Evolutionary conservation across 495 filamentous ascomycete genomes (phyloP), one percentile per base, ranked within the genome.

Genomic region (Lepraria neglecta): DNA sequence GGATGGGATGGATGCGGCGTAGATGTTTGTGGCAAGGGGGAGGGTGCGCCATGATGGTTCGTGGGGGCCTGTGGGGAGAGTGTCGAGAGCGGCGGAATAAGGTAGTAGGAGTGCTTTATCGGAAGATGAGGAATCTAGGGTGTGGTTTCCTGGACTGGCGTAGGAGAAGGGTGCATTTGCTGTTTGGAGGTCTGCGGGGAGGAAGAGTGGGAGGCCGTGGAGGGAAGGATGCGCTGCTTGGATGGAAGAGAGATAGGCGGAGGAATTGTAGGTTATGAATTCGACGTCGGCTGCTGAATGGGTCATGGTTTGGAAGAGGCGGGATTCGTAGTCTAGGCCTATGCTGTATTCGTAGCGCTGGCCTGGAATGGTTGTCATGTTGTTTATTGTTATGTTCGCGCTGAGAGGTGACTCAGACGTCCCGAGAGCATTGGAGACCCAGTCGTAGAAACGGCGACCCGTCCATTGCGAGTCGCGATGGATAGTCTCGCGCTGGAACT

Each of bases 301-400:
- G 9, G 71, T 72, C 67, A 75, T 74, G 57, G 78, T 82, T 70
- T 82, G 80, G 64, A 83, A 81, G 2, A 85, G 67, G 6, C 76
- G 69, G 5, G 79, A 81, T 60, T 79, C 75, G 66, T 78, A 84
- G 65, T 85, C 83, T 2, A 84, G 73, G 2, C 77, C 78, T 14
- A 85, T 82, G 31, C 80, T 81, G 56, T 75, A 84, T 60, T 85
- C 82, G 62, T 82, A 78, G 7, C 78, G 75, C 31, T 70, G 73
- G 17, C 77, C 76, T 9, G 72, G 61, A 38, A 75, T 64, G 3
- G 78, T 72, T 28, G 61, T 68, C 40, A 74, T 60, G 54, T 66
- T 71, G 19, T 76, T 71, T 4, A 72, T 71, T 0, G 78, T 76
- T n/a, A 78, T 71, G 33, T 82, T 80, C n/a, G 71, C 63, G 7